phyloP scores from a whole-genome alignment of 805 yeast species.

The Geotrichum ghanense region DNA sequence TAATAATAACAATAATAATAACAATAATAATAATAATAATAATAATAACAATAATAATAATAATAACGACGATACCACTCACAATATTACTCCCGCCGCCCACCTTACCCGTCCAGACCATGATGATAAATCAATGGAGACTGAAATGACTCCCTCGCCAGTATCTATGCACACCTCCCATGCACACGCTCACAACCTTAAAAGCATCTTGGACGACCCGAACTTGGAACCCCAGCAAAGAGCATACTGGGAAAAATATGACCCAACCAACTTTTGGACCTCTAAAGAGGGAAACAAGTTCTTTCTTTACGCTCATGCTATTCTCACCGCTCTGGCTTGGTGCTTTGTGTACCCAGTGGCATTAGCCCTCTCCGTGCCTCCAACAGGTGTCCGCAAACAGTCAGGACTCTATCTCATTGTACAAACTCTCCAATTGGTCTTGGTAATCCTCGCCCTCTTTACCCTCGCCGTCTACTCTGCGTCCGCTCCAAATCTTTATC shows the following conservation, averaged over 20 bases:
- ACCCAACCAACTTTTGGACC: conserved; percentile 65
- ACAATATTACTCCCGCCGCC: too few relatives aligned
- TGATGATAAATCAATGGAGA: too few relatives aligned
- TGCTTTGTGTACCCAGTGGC: conserved; percentile 55
- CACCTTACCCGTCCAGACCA: too few relatives aligned
- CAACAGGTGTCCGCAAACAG: background rate
- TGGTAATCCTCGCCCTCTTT: conserved; percentile 40
- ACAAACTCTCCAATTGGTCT: conserved; percentile 38
- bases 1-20: too few relatives aligned
- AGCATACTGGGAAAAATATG: conserved; percentile 66
- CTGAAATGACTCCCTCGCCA: background rate
- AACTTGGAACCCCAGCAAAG: conserved; percentile 60
- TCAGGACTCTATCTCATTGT: conserved; percentile 42
- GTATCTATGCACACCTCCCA: background rate
- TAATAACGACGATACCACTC: too few relatives aligned
- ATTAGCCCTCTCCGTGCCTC: conserved; percentile 44
- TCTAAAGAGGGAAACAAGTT: conserved; percentile 35
- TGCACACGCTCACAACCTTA: background rate
- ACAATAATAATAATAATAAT: too few relatives aligned
- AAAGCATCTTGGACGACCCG: conserved; percentile 47
- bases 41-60: too few relatives aligned
- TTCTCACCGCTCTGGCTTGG: conserved; percentile 33
- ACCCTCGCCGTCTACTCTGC: conserved; percentile 45
- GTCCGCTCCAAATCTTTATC: conserved; percentile 52
- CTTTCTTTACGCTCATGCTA: conserved; percentile 45